Percentiles rank a stretch among this genome's conserved stretches.
These are phyloP conservation scores for Hygrophorus russula DNA, from an alignment of 768 basidiomycete genomes.

Conservation along the genomic window DNA sequence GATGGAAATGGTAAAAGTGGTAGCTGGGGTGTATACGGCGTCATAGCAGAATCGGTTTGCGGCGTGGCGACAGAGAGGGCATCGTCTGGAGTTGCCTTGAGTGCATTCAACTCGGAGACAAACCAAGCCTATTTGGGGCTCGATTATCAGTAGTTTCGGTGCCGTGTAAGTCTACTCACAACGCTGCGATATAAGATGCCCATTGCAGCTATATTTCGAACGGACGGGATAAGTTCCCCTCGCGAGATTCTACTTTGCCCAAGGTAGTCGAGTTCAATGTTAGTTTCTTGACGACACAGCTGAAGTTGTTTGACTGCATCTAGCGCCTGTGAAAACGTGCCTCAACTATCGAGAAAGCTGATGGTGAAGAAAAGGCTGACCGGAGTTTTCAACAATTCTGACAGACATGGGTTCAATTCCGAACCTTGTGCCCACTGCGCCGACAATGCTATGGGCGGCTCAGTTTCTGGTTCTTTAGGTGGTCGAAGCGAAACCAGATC, in stretches of 20 bases:
- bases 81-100: conserved; percentile 56
- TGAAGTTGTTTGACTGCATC: conserved; percentile 34
- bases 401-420: conserved; percentile 66
- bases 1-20: conserved; percentile 27
- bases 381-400: conserved; percentile 44
- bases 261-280: conserved; percentile 63
- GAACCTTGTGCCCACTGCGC: conserved; percentile 80
- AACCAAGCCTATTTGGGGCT: conserved; percentile 65
- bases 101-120: conserved; percentile 49
- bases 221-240: conserved; percentile 58
- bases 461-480: conserved; percentile 23
- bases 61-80: conserved; percentile 39
- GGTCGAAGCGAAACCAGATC: conserved; percentile 41
- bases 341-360: neutral
- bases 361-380: conserved; percentile 26
- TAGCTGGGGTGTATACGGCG: conserved; percentile 35
- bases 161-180: conserved; percentile 33
- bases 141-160: conserved; percentile 2
- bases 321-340: conserved; percentile 21
- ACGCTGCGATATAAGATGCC: conserved; percentile 80
- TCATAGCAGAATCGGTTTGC: conserved; percentile 35
- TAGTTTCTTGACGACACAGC: conserved; percentile 67
- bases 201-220: conserved; percentile 62
- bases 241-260: conserved; percentile 41
- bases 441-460: conserved; percentile 42